Evolutionary conservation across 2,329 filamentous ascomycete genomes (phyloP).

Genomic region (Uncinocarpus reesii): DNA sequence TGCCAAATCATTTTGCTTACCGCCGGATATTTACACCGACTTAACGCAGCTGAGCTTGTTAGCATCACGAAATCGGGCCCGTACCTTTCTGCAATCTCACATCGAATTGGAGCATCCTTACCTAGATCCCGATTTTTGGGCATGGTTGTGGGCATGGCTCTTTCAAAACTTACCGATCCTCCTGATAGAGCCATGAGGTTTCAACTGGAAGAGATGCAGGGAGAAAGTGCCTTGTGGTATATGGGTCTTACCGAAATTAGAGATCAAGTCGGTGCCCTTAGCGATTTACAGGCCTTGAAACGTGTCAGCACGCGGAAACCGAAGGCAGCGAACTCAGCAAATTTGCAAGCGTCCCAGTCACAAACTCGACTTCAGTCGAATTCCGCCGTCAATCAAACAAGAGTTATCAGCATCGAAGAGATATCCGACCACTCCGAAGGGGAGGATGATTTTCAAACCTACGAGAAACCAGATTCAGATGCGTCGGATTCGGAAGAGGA

Average conservation of each 20-base stretch:
- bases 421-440: constrained; percentile 50
- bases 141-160: constrained; percentile 71
- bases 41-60: constrained; percentile 54
- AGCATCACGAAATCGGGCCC: constrained; percentile 59
- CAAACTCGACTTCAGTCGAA: neutral
- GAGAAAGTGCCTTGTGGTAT: constrained; percentile 64
- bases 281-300: constrained; percentile 36
- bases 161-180: constrained; percentile 54
- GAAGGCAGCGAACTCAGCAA: neutral
- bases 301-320: neutral
- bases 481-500: constrained; percentile 89
- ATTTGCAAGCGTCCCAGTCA: neutral
- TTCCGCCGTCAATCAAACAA: constrained; percentile 20
- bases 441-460: constrained; percentile 63
- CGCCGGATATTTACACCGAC: constrained; percentile 63
- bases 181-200: constrained; percentile 68
- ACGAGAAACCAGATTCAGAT: constrained; percentile 79
- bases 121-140: constrained; percentile 68
- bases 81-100: constrained; percentile 73
- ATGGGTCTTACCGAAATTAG: constrained; percentile 52
- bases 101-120: constrained; percentile 69
- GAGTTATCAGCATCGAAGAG: constrained; percentile 51
- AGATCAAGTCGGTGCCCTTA: constrained; percentile 53
- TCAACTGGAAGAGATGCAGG: constrained; percentile 66
- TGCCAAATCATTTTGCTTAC: constrained; percentile 67